phyloP scores from a whole-genome alignment of 2,329 filamentous ascomycete genomes.

The Ceratocystis harringtonii region DNA sequence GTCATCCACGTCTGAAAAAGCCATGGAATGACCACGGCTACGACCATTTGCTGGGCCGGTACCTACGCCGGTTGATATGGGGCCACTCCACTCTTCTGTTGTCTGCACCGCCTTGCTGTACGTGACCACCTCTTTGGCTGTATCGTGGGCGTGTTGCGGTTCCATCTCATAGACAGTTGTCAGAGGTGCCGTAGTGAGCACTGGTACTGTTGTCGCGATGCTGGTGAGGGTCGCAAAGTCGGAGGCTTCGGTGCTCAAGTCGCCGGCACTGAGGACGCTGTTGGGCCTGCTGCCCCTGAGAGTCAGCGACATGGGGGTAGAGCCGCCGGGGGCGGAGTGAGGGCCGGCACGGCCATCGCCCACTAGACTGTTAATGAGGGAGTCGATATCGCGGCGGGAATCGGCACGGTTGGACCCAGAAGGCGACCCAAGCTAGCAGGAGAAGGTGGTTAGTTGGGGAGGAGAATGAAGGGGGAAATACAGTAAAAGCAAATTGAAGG shows the following conservation, averaged over 20 bases:
- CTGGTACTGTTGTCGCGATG: constrained; percentile 41
- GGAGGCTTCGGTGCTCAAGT: constrained; percentile 61
- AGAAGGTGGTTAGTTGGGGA: background rate
- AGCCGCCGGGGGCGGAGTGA: constrained; percentile 45
- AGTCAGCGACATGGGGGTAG: constrained; percentile 40
- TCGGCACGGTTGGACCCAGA: constrained; percentile 38
- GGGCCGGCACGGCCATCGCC: constrained; percentile 61
- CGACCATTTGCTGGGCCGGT: constrained; percentile 9
- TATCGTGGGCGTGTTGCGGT: constrained; percentile 35
- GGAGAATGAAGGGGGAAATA: constrained; percentile 3
- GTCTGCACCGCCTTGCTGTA: constrained; percentile 98
- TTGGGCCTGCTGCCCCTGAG: constrained; percentile 63
- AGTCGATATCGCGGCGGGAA: constrained; percentile 63
- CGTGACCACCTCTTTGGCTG: constrained; percentile 71
- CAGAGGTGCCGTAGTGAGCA: constrained; percentile 56
- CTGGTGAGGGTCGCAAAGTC: constrained; percentile 38
- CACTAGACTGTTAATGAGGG: constrained; percentile 69
- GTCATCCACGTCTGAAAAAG: constrained; percentile 45
- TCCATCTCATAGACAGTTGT: constrained; percentile 70
- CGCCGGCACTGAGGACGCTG: constrained; percentile 69
- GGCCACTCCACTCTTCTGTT: constrained; percentile 53
- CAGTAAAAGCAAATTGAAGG: too few relatives aligned
- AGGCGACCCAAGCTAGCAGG: constrained; percentile 10
- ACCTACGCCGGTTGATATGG: constrained; percentile 22
- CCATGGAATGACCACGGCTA: constrained; percentile 35